Evolutionary conservation across 805 yeast genomes (phyloP), one percentile per base, ranked within the genome.

Genomic region (Cephaloascus albidus): DNA sequence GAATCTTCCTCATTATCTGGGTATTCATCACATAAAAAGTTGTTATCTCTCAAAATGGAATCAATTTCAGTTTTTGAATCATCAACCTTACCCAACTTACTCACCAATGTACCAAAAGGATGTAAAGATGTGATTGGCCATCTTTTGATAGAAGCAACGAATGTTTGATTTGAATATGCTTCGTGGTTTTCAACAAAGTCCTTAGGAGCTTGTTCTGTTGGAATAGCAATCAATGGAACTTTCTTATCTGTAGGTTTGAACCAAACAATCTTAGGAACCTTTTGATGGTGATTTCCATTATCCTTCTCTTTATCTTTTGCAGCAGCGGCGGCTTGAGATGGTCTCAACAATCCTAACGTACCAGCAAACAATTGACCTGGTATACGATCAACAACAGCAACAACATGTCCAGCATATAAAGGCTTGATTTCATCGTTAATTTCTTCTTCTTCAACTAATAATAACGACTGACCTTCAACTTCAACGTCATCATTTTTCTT

Each of bases 51-150:
- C 48, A 93, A 69, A 40, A 93, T 82, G 1, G 97, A 86, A 56
- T 83, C 90, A 44, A 88, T 76, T 57, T 88, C 96, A 33, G 90
- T 85, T 18, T 72, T 66, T 2, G 79, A 73, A 45, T 82, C 90
- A 47, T 80, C 85, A 51, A 85, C 77, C 31, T 77, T 72, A 18
- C 98, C 98, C 45, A 93, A 67, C 49, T 85, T 85, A 36, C 89
- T 84, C 19, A 90, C 82, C 41, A 93, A 67, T 23, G 96, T 88
- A 51, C 98, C 98, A 55, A 93, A 93, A 4, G 98, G 98, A 67
- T 93, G 98, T 58, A 93, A 72, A 0, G 97, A 90, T 8, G 98
- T 93, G 60, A 93, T 93, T 54, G 98, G 98, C 98, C 98, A 93
- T 60, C 98, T 81, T 59, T 93, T 93, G 53, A 93, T 90, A 1